Evolutionary conservation across 2,329 filamentous ascomycete genomes (phyloP).

Genomic region (Trichophyton benhamiae): DNA sequence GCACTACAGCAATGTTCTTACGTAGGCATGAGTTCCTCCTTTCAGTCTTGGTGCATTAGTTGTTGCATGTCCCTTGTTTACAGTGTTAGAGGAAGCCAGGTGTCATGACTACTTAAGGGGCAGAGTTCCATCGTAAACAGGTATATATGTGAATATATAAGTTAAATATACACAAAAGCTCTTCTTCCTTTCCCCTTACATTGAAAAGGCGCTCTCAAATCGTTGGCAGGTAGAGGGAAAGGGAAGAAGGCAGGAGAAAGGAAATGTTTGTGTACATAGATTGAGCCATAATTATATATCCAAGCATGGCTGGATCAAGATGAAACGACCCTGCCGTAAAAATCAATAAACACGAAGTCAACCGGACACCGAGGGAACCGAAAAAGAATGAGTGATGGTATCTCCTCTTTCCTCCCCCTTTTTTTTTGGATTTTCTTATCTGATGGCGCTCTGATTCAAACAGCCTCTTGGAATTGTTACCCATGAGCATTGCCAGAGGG

Average conservation of each 20-base stretch:
- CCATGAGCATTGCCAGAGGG: neutral
- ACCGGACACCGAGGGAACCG: neutral
- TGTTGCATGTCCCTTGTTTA: neutral
- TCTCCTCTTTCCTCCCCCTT: neutral
- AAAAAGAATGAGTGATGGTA: neutral
- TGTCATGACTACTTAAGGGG: neutral
- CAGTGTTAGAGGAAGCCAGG: neutral
- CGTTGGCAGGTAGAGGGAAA: neutral
- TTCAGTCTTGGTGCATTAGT: neutral
- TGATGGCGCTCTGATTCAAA: neutral
- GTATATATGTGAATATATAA: conserved; percentile 1
- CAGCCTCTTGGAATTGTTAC: neutral
- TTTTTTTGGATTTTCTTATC: neutral
- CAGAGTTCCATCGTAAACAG: neutral
- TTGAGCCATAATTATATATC: neutral
- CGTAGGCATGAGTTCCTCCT: neutral
- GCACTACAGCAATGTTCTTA: no score
- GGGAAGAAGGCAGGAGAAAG: neutral
- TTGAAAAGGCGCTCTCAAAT: neutral
- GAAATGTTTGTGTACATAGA: neutral
- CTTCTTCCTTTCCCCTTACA: neutral
- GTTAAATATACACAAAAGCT: neutral
- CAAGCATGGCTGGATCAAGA: neutral
- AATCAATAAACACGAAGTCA: neutral
- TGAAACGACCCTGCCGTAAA: neutral